Base-by-base conservation (phyloP, 306 rosid genomes). In the barrel medic (Medicago truncatula) region DNA sequence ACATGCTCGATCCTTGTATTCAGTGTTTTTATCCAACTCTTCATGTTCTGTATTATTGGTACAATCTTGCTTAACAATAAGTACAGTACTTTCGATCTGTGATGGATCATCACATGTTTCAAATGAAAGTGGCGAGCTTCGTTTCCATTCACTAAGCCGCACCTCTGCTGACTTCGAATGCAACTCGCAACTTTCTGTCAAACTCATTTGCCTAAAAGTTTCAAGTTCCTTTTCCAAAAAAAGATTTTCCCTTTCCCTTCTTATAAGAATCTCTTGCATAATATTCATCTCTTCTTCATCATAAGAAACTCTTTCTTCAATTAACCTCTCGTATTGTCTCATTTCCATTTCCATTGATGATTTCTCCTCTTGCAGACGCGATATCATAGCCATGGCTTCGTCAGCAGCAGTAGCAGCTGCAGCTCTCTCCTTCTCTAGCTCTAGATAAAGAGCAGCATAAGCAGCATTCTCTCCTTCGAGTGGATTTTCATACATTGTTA, bases 361-460 rank as follows among this genome's bases (percentile, higher is more conserved):
- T 83, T 91, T 96, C 64, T 90, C 90, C 63, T 86, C 89, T 72
- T 96, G 97, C 80, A 96, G 84, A 53, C 98, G 97, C 1, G 70
- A 82, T 79, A 96, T 90, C 99, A 89, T 92, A 34, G 98, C 93
- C 93, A 96, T 88, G n/a, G 98, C 90, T 87, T 96, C 98, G 56
- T 96, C 98, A 2, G 98, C 96, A 44, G 99, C 97, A 71, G 80
- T 84, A 73, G 96, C 96, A 77, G 98, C 88, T 16, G 99, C 93
- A 73, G 96, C 91, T 86, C 96, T 86, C 91, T 92, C 99, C 87
- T 96, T 85, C 84, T 96, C 99, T 72, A 96, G 91, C 86, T 96
- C 99, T 53, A 88, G 61, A 87, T 70, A 88, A 52, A 96, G 96
- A 81, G 87, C 75, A 60, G 87, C 86, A 49, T 76, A 85, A 53